Evolutionary conservation across 2,329 filamentous ascomycete species (phyloP).

Genomic region (Sporothrix dimorphospora): DNA sequence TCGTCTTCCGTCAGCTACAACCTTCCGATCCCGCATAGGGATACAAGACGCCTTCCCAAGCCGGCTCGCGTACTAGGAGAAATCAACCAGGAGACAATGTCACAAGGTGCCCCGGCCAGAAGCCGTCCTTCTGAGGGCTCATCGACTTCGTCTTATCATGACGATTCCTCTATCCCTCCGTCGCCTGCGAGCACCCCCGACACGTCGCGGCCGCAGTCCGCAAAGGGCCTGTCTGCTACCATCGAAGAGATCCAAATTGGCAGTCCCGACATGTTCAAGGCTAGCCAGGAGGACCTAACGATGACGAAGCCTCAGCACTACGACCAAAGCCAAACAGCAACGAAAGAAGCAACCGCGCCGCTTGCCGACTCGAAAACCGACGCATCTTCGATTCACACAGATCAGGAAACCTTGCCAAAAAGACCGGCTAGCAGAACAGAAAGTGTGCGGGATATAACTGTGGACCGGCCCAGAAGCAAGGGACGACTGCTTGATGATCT

Average conservation of each 20-base stretch:
- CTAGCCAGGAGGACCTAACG: slow-evolving; percentile 11
- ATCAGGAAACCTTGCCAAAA: background rate
- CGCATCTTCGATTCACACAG: background rate
- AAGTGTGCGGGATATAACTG: background rate
- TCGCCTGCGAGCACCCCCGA: slow-evolving; percentile 47
- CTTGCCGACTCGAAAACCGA: background rate
- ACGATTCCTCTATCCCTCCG: slow-evolving; percentile 43
- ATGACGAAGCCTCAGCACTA: too few species aligned
- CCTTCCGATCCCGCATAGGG: slow-evolving; percentile 11
- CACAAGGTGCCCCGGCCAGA: background rate
- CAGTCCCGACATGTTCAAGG: background rate
- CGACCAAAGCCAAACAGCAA: background rate
- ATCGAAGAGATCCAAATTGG: slow-evolving; percentile 32
- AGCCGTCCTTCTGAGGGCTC: slow-evolving; percentile 38
- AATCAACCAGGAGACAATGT: slow-evolving; percentile 25
- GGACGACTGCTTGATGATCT: background rate
- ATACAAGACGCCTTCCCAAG: slow-evolving; percentile 26
- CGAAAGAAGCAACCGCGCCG: background rate
- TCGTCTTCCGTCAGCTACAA: background rate
- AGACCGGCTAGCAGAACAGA: slow-evolving; percentile 19
- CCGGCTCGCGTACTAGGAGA: slow-evolving; percentile 29
- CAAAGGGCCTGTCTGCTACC: slow-evolving; percentile 40
- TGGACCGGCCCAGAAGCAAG: slow-evolving; percentile 26
- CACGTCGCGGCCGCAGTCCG: slow-evolving; percentile 49
- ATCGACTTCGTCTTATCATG: slow-evolving; percentile 48